Evolutionary conservation across 2,329 filamentous ascomycete genomes (phyloP), one percentile per base, ranked within the genome.

Genomic region (Pyrenochaeta sp.): DNA sequence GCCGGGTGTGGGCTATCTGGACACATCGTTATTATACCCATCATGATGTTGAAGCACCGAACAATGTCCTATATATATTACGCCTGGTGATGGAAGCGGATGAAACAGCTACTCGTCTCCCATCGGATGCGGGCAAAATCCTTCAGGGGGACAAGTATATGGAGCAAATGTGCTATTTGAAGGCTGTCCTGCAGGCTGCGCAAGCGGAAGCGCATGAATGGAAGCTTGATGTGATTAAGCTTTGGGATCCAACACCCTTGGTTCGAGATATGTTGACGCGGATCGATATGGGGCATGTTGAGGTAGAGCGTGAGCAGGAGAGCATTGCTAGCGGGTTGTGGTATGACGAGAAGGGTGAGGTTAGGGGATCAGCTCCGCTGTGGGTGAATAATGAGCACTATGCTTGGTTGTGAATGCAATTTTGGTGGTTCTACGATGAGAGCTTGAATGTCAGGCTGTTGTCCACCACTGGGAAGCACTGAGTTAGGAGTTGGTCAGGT

Each of bases 221-320:
- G 89, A 79, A 84, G 25, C 86, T 91, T 76, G 80, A 82, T 36
- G 83, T 85, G 37, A 85, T 96, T 7, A 84, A 91, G 71, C 80
- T 95, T 49, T 97, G 93, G 93, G 96, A 95, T 72, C 92, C 92
- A 0, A 84, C 83, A 6, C 80, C 84, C 75, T 73, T 70, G 65
- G 71, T 75, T 7, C 50, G 56, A 32, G 30, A 62, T 52, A 52
- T 66, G 32, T 10, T 69, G 40, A 50, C 25, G 25, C 32, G 50
- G 28, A 67, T 46, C 43, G 62, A 52, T 5, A 46, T 74, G 6
- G 34, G 57, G 12, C 50, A 65, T 56, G 27, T 15, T 6, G 47
- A 78, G 5, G 72, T 81, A 27, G 81, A 84, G 56, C 79, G 90
- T 36, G 84, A 91, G 55, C 78, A 78, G 50, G 83, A 87, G 30